phyloP scores from a whole-genome alignment of 768 basidiomycete species.

The Trametes cinnabarina region DNA sequence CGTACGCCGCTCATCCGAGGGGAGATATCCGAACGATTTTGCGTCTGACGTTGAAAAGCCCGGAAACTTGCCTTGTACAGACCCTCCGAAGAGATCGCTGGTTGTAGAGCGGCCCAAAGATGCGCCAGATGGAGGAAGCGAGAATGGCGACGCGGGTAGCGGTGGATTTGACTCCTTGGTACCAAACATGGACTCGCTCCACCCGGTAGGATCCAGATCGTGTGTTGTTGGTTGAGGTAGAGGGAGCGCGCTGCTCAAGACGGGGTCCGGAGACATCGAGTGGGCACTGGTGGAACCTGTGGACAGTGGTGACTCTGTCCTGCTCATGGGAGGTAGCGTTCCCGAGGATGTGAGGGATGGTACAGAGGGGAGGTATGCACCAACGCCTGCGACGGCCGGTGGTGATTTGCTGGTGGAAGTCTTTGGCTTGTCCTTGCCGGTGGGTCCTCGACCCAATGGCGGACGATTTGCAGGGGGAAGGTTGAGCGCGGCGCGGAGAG shows the following conservation, averaged over 20 bases:
- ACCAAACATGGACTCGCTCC: constrained; percentile 23
- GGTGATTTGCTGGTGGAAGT: constrained; percentile 10
- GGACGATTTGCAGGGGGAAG: constrained; percentile 72
- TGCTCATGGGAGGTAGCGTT: constrained; percentile 18
- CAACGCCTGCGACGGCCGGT: neutral
- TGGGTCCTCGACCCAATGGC: constrained; percentile 79
- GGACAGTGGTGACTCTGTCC: constrained; percentile 35
- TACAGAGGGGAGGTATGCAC: constrained; percentile 10
- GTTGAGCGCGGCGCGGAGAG: constrained; percentile 67
- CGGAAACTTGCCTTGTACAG: constrained; percentile 38
- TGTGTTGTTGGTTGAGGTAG: constrained; percentile 12
- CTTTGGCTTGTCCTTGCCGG: constrained; percentile 80
- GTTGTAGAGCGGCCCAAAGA: constrained; percentile 10
- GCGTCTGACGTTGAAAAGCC: constrained; percentile 8
- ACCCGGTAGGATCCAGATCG: constrained; percentile 16
- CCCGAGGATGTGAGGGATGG: constrained; percentile 21
- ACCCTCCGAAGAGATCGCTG: constrained; percentile 9
- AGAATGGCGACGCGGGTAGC: constrained; percentile 33
- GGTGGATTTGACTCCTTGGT: constrained; percentile 20
- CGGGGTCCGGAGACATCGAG: constrained; percentile 58
- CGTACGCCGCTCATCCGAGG: constrained; percentile 13
- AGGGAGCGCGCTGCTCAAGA: constrained; percentile 31
- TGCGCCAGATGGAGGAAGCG: constrained; percentile 33
- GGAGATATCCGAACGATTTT: constrained; percentile 16
- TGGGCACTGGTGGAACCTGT: constrained; percentile 55